A percentile compares a stretch with the other conserved stretches of the same genome.
These are phyloP conservation scores for Penicillium verrucosum DNA, from an alignment of 2,329 filamentous ascomycete genomes.

Conservation along the genomic window DNA sequence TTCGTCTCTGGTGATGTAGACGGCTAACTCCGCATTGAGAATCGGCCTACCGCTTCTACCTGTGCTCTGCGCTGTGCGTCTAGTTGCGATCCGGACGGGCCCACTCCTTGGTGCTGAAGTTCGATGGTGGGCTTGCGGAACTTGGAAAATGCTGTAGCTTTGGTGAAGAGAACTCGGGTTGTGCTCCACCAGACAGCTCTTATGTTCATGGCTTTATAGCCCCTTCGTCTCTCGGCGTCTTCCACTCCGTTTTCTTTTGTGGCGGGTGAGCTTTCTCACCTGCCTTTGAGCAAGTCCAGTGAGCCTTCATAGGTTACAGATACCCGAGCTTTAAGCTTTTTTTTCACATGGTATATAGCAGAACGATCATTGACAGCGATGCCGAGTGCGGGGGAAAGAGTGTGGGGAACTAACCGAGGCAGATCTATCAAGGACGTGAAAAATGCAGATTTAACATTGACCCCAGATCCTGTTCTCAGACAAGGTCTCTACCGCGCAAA, in stretches of 20 bases:
- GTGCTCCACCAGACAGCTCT: background rate
- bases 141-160: slow-evolving; percentile 16
- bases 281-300: background rate
- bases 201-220: background rate
- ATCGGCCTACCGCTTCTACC: slow-evolving; percentile 37
- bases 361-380: background rate
- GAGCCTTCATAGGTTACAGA: background rate
- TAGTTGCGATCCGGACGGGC: slow-evolving; percentile 32
- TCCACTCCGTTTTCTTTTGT: background rate
- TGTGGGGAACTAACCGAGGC: slow-evolving; percentile 4
- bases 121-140: slow-evolving; percentile 19
- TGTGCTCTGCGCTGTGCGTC: slow-evolving; percentile 34
- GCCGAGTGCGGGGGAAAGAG: background rate
- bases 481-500: background rate
- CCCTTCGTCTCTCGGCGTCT: background rate
- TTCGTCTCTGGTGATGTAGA: slow-evolving; percentile 33
- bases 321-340: background rate
- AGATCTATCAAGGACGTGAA: background rate
- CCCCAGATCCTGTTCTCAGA: background rate
- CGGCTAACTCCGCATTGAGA: slow-evolving; percentile 46
- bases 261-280: background rate
- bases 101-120: slow-evolving; percentile 17
- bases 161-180: slow-evolving; percentile 16
- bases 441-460: background rate
- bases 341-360: background rate